phyloP scores from a whole-genome alignment of 305 asterid genomes.

The Caryopteris hybrid region DNA sequence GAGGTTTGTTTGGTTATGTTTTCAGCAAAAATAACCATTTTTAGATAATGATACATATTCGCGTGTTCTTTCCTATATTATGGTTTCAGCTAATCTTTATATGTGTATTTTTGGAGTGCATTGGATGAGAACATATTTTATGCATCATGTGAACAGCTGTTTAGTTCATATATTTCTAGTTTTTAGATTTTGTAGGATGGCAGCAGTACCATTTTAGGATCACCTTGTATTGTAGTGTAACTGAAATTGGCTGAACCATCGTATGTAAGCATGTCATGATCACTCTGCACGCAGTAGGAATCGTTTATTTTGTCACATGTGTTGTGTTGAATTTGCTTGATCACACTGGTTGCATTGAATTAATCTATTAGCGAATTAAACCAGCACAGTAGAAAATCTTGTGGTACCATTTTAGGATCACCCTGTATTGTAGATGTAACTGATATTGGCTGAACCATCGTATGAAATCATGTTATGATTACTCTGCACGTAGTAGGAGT shows the following conservation, averaged over 20 bases:
- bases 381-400: too few species aligned
- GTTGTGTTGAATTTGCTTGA: not conserved
- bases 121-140: not conserved
- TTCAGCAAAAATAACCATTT: not conserved
- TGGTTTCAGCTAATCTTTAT: not conserved
- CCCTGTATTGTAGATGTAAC: not conserved
- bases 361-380: too few species aligned
- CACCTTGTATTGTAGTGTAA: not conserved
- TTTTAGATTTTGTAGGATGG: not conserved
- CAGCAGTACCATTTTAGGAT: not conserved
- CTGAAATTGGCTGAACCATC: not conserved
- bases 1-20: conserved; percentile 39
- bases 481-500: not conserved
- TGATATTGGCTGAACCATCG: not conserved
- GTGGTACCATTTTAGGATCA: too few species aligned
- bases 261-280: not conserved
- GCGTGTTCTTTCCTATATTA: not conserved
- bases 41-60: not conserved
- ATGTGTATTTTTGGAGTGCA: not conserved
- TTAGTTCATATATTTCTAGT: not conserved
- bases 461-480: not conserved
- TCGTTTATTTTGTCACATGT: not conserved
- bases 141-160: not conserved
- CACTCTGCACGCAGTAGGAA: not conserved
- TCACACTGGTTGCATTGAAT: too few species aligned